These are phyloP conservation scores for Pittosporum tobira DNA, from an alignment of 129 eudicot genomes.

Conservation along the genomic window DNA sequence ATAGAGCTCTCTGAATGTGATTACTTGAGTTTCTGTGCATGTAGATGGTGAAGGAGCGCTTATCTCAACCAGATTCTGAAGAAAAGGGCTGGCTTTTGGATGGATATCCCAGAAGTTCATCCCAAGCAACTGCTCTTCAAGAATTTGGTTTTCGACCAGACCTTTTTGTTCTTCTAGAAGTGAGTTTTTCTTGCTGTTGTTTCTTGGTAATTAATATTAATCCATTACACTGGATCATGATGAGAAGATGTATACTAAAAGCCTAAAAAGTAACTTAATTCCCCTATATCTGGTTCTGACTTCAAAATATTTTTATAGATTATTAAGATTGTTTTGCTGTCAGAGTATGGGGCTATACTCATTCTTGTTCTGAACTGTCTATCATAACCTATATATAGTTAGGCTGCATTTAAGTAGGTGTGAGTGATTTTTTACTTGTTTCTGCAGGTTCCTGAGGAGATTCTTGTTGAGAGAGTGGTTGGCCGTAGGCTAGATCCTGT, in stretches of 20 bases:
- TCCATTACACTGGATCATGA: not conserved
- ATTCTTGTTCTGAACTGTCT: not conserved
- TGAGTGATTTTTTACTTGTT: not conserved
- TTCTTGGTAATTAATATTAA: slow-evolving; percentile 12
- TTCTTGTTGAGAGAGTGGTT: slow-evolving; percentile 90
- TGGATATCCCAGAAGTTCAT: slow-evolving; percentile 90
- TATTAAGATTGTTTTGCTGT: not conserved
- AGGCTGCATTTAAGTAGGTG: not conserved
- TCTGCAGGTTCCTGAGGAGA: slow-evolving; percentile 79
- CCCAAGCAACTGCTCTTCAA: slow-evolving; percentile 84
- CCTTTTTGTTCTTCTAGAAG: slow-evolving; percentile 86
- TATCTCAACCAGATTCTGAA: slow-evolving; percentile 56
- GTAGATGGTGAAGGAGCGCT: slow-evolving; percentile 93
- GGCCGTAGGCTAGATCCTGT: slow-evolving; percentile 97
- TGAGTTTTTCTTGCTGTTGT: slow-evolving; percentile 34
- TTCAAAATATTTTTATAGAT: not conserved
- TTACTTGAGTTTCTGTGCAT: slow-evolving; percentile 9
- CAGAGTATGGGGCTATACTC: not conserved
- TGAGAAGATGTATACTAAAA: not conserved
- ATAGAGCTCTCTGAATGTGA: slow-evolving; percentile 1
- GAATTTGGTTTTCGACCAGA: slow-evolving; percentile 73
- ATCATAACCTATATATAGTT: not conserved
- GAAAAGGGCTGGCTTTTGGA: slow-evolving; percentile 98
- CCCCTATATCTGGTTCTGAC: not conserved
- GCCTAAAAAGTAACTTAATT: not conserved